Conservation (phyloP, 169 alveolate genomes). For the Perkinsus marinus region DNA sequence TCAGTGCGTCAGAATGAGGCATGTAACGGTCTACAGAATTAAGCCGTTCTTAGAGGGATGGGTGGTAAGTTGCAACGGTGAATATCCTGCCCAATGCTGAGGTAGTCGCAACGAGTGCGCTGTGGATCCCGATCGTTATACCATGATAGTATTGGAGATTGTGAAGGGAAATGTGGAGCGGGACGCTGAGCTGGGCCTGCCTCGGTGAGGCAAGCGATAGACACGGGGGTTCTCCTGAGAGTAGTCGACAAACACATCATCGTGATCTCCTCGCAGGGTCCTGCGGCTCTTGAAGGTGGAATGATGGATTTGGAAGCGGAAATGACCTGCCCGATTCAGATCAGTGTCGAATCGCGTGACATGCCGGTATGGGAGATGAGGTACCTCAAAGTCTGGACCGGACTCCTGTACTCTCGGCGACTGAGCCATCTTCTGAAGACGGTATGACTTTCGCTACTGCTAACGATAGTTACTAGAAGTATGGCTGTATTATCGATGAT, state of each 20-base stretch:
- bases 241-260: constrained; percentile 88
- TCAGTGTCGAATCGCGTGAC: constrained; percentile 15
- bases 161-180: constrained; percentile 25
- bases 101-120: too few relatives aligned
- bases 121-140: too few relatives aligned
- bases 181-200: constrained; percentile 25
- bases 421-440: constrained; percentile 51
- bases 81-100: constrained; percentile 69
- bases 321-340: not conserved
- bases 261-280: constrained; percentile 79
- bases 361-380: constrained; percentile 46
- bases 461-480: constrained; percentile 91
- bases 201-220: not conserved
- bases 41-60: constrained; percentile 88
- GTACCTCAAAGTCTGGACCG: constrained; percentile 86
- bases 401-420: constrained; percentile 89
- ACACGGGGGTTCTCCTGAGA: not conserved
- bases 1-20: constrained; percentile 93
- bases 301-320: too few relatives aligned
- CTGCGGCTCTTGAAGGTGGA: constrained; percentile 27
- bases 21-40: constrained; percentile 91
- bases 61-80: constrained; percentile 83
- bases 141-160: constrained; percentile 3
- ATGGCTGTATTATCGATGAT: constrained; percentile 73
- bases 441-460: constrained; percentile 80